Evolutionary conservation across 495 filamentous ascomycete species (phyloP).

Genomic region (Xylona heveae): DNA sequence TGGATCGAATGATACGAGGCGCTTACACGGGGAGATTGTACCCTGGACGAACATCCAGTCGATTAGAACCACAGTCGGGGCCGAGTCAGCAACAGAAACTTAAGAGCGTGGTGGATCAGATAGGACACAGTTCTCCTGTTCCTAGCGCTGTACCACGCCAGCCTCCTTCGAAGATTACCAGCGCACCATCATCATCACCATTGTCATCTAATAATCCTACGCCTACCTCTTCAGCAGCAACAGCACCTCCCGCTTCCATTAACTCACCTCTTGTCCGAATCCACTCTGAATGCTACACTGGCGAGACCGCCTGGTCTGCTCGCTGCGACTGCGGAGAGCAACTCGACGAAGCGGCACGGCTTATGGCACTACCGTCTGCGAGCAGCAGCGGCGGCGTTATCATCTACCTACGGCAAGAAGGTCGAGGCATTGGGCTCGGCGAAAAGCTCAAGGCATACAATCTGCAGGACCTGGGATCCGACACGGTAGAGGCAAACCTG

Average conservation of each 20-base stretch:
- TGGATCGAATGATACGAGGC: slow-evolving; percentile 87
- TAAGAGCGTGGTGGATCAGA: too few species aligned
- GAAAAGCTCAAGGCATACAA: slow-evolving; percentile 98
- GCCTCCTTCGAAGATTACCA: too few species aligned
- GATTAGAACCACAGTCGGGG: slow-evolving; percentile 24
- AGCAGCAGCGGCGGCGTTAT: slow-evolving; percentile 62
- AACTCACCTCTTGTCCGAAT: slow-evolving; percentile 62
- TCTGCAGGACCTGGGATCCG: slow-evolving; percentile 80
- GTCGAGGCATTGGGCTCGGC: slow-evolving; percentile 78
- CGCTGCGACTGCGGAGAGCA: slow-evolving; percentile 97
- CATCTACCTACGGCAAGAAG: slow-evolving; percentile 89
- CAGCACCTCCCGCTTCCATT: too few species aligned
- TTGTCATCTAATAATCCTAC: too few species aligned
- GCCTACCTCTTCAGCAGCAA: too few species aligned
- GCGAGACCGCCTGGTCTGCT: slow-evolving; percentile 94
- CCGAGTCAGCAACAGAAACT: too few species aligned
- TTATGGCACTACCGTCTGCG: slow-evolving; percentile 64
- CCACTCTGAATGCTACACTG: slow-evolving; percentile 96
- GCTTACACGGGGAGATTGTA: slow-evolving; percentile 78
- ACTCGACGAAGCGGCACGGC: slow-evolving; percentile 79
- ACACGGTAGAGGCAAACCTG: slow-evolving; percentile 92
- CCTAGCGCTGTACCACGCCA: neutral
- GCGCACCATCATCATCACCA: too few species aligned
- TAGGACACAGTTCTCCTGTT: too few species aligned
- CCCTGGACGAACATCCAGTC: slow-evolving; percentile 60